A percentile compares a stretch with the other conserved stretches of the same genome.
Evolutionary conservation across 2,329 filamentous ascomycete genomes (phyloP).

Genomic region (Pseudogymnoascus pannorum): DNA sequence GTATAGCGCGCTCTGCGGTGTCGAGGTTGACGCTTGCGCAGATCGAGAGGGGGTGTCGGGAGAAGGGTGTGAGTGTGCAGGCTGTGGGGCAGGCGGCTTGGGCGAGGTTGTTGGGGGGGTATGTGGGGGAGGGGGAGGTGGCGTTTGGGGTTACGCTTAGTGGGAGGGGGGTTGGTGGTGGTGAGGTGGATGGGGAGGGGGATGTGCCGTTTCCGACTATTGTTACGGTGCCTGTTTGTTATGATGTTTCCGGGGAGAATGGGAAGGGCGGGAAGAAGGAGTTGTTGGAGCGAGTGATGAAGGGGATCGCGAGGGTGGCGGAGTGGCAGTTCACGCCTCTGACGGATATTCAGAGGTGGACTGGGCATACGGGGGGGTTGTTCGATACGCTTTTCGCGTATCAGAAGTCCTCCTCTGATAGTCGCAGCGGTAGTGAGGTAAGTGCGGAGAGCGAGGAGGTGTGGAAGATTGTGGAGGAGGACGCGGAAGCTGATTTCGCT

Average conservation of each 20-base stretch:
- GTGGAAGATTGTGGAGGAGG: constrained; percentile 59
- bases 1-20: constrained; percentile 31
- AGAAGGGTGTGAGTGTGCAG: constrained; percentile 64
- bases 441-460: constrained; percentile 27
- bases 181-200: constrained; percentile 50
- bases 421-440: background rate
- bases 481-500: constrained; percentile 66
- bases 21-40: constrained; percentile 33
- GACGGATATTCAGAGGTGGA: constrained; percentile 63
- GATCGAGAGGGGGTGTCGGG: constrained; percentile 50
- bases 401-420: constrained; percentile 47
- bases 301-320: constrained; percentile 55
- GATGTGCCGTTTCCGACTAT: constrained; percentile 68
- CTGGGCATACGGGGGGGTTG: constrained; percentile 56
- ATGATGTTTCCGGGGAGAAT: constrained; percentile 48
- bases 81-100: constrained; percentile 70
- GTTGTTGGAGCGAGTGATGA: constrained; percentile 57
- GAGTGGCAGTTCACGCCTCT: constrained; percentile 67
- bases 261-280: constrained; percentile 25
- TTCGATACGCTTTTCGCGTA: constrained; percentile 86
- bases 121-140: constrained; percentile 65
- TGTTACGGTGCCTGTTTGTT: constrained; percentile 67
- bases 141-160: constrained; percentile 78
- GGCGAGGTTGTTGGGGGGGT: constrained; percentile 66
- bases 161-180: constrained; percentile 54